Percentiles rank a stretch among this genome's conserved stretches.
Conservation (phyloP, 495 filamentous ascomycete species). For the Darksidea phi region DNA sequence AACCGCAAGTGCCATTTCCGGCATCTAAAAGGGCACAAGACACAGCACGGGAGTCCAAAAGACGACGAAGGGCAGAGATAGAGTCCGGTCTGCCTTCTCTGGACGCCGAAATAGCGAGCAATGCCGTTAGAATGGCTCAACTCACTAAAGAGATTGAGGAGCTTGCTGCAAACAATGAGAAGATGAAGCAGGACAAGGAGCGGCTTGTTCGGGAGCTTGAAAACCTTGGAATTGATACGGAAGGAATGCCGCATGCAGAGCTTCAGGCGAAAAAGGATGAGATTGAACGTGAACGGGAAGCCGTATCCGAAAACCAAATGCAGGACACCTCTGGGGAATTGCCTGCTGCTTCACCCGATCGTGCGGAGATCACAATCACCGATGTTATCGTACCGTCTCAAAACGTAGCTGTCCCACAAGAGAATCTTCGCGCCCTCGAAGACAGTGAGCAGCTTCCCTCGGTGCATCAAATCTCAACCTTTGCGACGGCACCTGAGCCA, state of each 20-base stretch:
- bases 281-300: constrained; percentile 20
- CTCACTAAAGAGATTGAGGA: constrained; percentile 58
- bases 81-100: constrained; percentile 24
- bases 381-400: too few relatives aligned
- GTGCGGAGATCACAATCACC: too few relatives aligned
- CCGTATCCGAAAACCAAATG: not conserved
- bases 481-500: too few relatives aligned
- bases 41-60: constrained; percentile 23
- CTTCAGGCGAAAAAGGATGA: constrained; percentile 44
- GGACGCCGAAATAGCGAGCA: constrained; percentile 24
- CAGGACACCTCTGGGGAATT: not conserved
- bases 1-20: too few relatives aligned
- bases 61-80: constrained; percentile 28
- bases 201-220: constrained; percentile 48
- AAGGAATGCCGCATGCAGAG: constrained; percentile 46
- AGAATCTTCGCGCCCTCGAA: too few relatives aligned
- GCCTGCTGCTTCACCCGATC: not conserved
- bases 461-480: too few relatives aligned
- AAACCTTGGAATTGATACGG: constrained; percentile 50
- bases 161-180: constrained; percentile 59
- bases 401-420: too few relatives aligned
- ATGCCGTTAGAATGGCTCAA: constrained; percentile 50
- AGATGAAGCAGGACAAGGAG: constrained; percentile 44
- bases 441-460: too few relatives aligned
- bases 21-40: too few relatives aligned